Conservation (phyloP, 2,329 filamentous ascomycete species). For the Penicillium sp. region DNA sequence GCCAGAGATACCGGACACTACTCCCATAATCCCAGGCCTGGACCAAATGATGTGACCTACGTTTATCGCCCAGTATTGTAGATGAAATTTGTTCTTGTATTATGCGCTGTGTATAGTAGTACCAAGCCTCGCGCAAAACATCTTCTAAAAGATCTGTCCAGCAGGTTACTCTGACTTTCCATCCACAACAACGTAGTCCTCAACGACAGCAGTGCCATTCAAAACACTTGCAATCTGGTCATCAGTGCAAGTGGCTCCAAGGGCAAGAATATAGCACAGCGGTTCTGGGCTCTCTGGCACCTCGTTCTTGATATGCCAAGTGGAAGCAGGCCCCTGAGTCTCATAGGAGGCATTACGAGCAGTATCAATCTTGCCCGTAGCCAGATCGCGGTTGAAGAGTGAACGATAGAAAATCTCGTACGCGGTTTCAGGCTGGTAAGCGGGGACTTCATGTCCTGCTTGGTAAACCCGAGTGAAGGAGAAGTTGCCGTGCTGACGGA, state of each 20-base stretch:
- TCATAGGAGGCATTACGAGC: constrained; percentile 38
- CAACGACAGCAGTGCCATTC: constrained; percentile 49
- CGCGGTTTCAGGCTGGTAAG: constrained; percentile 58
- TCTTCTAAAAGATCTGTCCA: background rate
- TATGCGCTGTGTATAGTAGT: no score
- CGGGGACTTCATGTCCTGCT: constrained; percentile 53
- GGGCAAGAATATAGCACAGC: constrained; percentile 49
- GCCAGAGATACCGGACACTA: no score
- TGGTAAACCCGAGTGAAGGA: constrained; percentile 53
- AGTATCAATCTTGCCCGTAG: constrained; percentile 54
- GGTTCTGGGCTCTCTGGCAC: constrained; percentile 43
- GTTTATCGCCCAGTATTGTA: no score
- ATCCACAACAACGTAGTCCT: constrained; percentile 49
- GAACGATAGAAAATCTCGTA: constrained; percentile 58
- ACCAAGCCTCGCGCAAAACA: no score
- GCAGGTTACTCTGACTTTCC: constrained; percentile 7
- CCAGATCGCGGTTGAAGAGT: constrained; percentile 55
- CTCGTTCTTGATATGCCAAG: constrained; percentile 49
- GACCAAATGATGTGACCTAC: no score
- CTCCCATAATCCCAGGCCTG: no score
- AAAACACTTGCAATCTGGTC: constrained; percentile 47
- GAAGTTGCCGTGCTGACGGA: constrained; percentile 52
- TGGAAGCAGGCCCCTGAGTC: constrained; percentile 42
- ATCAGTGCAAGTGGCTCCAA: constrained; percentile 45
- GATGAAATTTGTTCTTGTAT: no score